Percentiles rank a stretch among this genome's conserved stretches.
These are phyloP conservation scores for Trametes polyzona DNA, from an alignment of 1,284 basidiomycete species.

Conservation along the genomic window DNA sequence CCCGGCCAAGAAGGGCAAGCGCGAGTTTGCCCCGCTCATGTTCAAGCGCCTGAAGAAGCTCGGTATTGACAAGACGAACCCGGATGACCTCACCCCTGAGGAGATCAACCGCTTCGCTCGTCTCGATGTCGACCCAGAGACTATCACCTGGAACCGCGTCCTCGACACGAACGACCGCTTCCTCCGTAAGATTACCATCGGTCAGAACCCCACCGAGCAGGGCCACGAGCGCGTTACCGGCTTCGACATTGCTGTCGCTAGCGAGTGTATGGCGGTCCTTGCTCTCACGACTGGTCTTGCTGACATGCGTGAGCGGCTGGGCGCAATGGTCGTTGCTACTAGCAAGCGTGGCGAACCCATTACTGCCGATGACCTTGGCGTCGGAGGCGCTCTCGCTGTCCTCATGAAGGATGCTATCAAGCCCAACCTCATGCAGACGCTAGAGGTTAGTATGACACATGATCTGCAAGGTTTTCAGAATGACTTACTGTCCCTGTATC, in stretches of 20 bases:
- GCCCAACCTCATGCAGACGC: slow-evolving; percentile 98
- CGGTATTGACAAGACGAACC: slow-evolving; percentile 94
- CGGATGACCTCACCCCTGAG: slow-evolving; percentile 90
- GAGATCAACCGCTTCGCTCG: slow-evolving; percentile 91
- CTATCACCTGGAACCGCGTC: slow-evolving; percentile 98
- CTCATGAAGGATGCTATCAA: slow-evolving; percentile 99
- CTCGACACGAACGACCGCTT: slow-evolving; percentile 97
- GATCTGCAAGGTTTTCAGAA: background rate
- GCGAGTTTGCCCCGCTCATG: slow-evolving; percentile 96
- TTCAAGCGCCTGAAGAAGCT: slow-evolving; percentile 94
- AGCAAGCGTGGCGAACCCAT: slow-evolving; percentile 90
- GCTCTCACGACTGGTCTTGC: slow-evolving; percentile 87
- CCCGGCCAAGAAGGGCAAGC: slow-evolving; percentile 92
- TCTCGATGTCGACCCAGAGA: slow-evolving; percentile 89
- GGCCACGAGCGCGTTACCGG: slow-evolving; percentile 89
- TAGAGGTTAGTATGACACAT: slow-evolving; percentile 63
- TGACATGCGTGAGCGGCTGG: slow-evolving; percentile 93
- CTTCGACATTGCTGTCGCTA: slow-evolving; percentile 97
- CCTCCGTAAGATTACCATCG: slow-evolving; percentile 93
- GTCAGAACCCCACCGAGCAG: slow-evolving; percentile 89
- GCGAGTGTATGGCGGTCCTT: slow-evolving; percentile 98
- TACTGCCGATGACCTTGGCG: slow-evolving; percentile 97
- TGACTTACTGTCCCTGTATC: background rate
- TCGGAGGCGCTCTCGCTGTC: slow-evolving; percentile 94
- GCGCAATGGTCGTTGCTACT: slow-evolving; percentile 97